Conservation (phyloP, 257 asterid species). For the Scutellaria baicalensis region DNA sequence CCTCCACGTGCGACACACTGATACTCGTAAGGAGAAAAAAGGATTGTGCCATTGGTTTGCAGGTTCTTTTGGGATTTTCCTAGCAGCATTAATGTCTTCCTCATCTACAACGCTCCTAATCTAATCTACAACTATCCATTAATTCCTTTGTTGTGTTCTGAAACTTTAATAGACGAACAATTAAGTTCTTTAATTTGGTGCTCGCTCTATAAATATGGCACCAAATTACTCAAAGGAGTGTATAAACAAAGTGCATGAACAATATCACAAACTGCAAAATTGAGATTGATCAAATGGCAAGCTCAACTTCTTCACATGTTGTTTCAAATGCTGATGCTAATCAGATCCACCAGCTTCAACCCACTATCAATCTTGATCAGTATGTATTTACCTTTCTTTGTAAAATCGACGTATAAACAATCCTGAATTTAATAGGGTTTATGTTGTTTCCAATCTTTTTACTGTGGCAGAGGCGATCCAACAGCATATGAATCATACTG, state of each 20-base stretch:
- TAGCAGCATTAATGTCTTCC: too few relatives aligned
- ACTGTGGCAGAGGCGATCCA: slow-evolving; percentile 33
- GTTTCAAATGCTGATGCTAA: neutral
- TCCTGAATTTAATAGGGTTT: neutral
- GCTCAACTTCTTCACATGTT: neutral
- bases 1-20: slow-evolving; percentile 63
- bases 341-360: neutral
- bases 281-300: neutral
- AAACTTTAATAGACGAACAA: too few relatives aligned
- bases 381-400: slow-evolving; percentile 7
- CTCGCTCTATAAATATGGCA: neutral
- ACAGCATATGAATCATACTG: slow-evolving; percentile 25
- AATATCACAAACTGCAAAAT: neutral
- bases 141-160: too few relatives aligned
- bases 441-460: neutral
- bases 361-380: slow-evolving; percentile 52
- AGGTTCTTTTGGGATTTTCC: too few relatives aligned
- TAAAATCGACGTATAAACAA: neutral
- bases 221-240: neutral
- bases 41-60: too few relatives aligned
- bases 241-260: neutral
- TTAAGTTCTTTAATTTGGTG: too few relatives aligned
- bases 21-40: too few relatives aligned
- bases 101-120: too few relatives aligned
- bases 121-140: too few relatives aligned